Percentiles rank a stretch among this genome's conserved stretches.
phyloP scores from a whole-genome alignment of 2,329 filamentous ascomycete genomes.

The Pseudogymnoascus sp. region DNA sequence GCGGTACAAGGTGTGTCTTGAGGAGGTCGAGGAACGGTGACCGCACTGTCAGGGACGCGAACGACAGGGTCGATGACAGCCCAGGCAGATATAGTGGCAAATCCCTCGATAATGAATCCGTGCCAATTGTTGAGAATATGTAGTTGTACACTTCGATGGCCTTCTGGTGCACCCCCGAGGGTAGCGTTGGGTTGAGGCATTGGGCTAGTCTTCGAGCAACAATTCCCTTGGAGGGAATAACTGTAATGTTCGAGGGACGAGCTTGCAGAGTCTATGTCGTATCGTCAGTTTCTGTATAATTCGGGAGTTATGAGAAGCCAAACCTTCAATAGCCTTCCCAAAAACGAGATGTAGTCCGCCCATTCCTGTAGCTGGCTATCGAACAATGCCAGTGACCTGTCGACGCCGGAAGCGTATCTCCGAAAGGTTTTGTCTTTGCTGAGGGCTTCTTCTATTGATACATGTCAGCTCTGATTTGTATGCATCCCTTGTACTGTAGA shows the following conservation, averaged over 20 bases:
- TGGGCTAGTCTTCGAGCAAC: conserved; percentile 90
- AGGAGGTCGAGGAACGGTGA: conserved; percentile 78
- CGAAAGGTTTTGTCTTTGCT: conserved; percentile 65
- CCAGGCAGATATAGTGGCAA: conserved; percentile 85
- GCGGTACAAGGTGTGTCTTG: conserved; percentile 67
- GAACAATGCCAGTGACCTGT: conserved; percentile 80
- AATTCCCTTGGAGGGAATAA: conserved; percentile 72
- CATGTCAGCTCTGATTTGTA: not conserved
- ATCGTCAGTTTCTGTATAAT: conserved; percentile 22
- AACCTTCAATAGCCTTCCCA: conserved; percentile 85
- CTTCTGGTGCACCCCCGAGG: conserved; percentile 96
- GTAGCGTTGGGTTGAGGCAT: conserved; percentile 86
- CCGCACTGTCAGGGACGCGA: conserved; percentile 86
- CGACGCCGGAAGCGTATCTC: conserved; percentile 82
- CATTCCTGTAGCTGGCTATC: conserved; percentile 94
- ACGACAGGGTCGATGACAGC: conserved; percentile 80
- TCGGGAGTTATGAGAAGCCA: conserved; percentile 16
- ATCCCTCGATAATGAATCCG: conserved; percentile 71
- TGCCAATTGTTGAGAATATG: conserved; percentile 79
- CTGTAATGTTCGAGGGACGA: conserved; percentile 61
- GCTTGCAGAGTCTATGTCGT: conserved; percentile 70
- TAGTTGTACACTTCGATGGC: conserved; percentile 87
- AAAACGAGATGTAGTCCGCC: conserved; percentile 98
- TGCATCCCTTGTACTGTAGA: not conserved
- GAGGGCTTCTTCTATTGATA: conserved; percentile 42